Evolutionary conservation across 495 filamentous ascomycete species (phyloP).

Genomic region (Tuber umbilicatum): DNA sequence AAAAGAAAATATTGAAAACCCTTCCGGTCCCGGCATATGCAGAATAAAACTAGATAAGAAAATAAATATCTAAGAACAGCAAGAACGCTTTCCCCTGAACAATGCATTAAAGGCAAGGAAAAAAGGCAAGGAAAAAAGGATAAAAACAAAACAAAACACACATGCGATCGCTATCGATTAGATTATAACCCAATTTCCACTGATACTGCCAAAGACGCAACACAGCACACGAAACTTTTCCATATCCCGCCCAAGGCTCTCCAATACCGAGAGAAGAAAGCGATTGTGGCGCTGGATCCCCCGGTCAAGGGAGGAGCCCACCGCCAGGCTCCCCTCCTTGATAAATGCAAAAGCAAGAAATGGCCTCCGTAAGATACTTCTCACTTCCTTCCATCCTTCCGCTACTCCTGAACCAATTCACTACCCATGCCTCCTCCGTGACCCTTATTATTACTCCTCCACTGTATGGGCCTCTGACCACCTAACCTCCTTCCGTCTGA

Average conservation of each 20-base stretch:
- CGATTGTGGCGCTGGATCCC: constrained; percentile 26
- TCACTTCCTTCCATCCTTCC: neutral
- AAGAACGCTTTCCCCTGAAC: constrained; percentile 19
- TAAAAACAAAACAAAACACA: constrained; percentile 8
- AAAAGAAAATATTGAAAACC: constrained; percentile 13
- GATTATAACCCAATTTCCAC: constrained; percentile 22
- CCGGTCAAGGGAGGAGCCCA: constrained; percentile 19
- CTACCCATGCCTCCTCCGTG: constrained; percentile 6
- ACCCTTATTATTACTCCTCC: neutral
- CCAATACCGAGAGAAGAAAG: constrained; percentile 23
- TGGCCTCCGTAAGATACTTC: constrained; percentile 25
- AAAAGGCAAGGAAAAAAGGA: constrained; percentile 15
- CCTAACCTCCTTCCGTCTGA: neutral
- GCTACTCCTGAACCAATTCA: constrained; percentile 1
- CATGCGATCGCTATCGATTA: constrained; percentile 21
- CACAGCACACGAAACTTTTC: constrained; percentile 33
- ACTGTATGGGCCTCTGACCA: neutral
- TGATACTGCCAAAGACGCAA: neutral
- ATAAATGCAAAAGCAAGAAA: constrained; percentile 31
- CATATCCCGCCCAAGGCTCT: constrained; percentile 14
- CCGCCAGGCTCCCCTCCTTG: constrained; percentile 15
- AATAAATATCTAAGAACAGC: constrained; percentile 5
- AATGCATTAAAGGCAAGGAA: constrained; percentile 13
- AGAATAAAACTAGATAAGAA: constrained; percentile 10
- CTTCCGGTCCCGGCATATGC: constrained; percentile 19